Conservation (phyloP, 1,284 basidiomycete genomes). For the Tilletia caries region DNA sequence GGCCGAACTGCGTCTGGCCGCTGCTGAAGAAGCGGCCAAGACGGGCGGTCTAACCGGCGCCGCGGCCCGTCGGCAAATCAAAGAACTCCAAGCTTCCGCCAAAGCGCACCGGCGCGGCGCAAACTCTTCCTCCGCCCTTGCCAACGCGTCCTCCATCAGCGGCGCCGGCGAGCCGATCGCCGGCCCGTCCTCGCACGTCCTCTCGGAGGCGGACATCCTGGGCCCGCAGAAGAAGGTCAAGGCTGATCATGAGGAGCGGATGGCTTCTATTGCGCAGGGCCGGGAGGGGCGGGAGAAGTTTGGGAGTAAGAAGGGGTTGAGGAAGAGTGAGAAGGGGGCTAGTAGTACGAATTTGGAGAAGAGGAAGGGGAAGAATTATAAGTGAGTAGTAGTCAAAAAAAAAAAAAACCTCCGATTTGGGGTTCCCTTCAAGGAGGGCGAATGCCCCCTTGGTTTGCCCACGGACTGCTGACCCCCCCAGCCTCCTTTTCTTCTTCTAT, state of each 20-base stretch:
- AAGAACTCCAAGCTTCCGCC: slow-evolving; percentile 20
- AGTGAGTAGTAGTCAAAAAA: too few relatives aligned
- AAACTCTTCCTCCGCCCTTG: slow-evolving; percentile 42
- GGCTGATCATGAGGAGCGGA: slow-evolving; percentile 87
- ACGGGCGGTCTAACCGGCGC: slow-evolving; percentile 39
- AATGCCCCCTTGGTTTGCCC: neutral
- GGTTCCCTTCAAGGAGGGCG: too few relatives aligned
- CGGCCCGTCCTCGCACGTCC: slow-evolving; percentile 69
- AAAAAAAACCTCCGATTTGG: too few relatives aligned
- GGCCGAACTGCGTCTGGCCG: slow-evolving; percentile 76
- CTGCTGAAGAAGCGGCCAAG: slow-evolving; percentile 66
- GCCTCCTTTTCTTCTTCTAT: neutral
- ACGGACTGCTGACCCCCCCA: neutral
- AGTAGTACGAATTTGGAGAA: slow-evolving; percentile 47
- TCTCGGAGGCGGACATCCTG: slow-evolving; percentile 63
- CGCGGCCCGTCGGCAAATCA: slow-evolving; percentile 64
- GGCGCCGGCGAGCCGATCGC: slow-evolving; percentile 51
- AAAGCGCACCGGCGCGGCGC: slow-evolving; percentile 62
- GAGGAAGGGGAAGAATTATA: slow-evolving; percentile 48
- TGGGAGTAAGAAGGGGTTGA: slow-evolving; percentile 59
- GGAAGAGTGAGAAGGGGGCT: slow-evolving; percentile 47
- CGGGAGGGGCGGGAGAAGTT: slow-evolving; percentile 95
- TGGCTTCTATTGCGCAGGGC: slow-evolving; percentile 86
- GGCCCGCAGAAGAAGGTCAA: slow-evolving; percentile 92
- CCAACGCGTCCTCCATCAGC: slow-evolving; percentile 51